These are phyloP conservation scores for Litsea cubeba DNA, from an alignment of 164 flowering plant genomes.

Conservation along the genomic window DNA sequence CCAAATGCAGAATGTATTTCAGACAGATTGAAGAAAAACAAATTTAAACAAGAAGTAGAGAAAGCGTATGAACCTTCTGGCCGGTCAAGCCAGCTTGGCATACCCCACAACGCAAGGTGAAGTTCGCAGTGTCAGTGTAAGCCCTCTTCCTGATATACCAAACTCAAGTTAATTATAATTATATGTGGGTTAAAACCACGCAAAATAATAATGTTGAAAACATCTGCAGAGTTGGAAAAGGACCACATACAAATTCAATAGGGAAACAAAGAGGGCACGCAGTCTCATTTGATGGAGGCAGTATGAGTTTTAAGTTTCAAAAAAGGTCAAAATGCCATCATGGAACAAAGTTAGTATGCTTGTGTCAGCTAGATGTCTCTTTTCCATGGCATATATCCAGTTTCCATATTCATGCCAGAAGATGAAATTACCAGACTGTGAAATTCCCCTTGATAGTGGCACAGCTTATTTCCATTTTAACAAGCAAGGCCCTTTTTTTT, in stretches of 20 bases:
- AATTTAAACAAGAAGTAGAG: not conserved
- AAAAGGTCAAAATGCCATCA: too few relatives aligned
- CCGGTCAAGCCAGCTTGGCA: conserved; percentile 92
- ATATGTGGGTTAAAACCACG: not conserved
- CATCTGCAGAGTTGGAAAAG: not conserved
- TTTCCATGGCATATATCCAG: too few relatives aligned
- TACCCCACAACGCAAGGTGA: conserved; percentile 91
- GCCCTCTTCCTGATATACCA: conserved; percentile 55
- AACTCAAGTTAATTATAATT: not conserved
- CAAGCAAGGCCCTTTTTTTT: too few relatives aligned
- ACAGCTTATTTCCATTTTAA: too few relatives aligned
- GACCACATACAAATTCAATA: not conserved
- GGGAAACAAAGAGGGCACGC: not conserved
- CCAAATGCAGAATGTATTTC: not conserved
- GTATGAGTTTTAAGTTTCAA: too few relatives aligned
- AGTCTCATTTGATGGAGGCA: not conserved
- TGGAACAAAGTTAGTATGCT: too few relatives aligned
- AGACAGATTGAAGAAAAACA: not conserved
- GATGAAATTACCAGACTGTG: too few relatives aligned
- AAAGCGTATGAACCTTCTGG: conserved; percentile 56
- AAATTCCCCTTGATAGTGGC: too few relatives aligned
- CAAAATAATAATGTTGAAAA: not conserved
- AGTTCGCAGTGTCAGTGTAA: conserved; percentile 82
- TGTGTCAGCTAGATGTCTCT: too few relatives aligned
- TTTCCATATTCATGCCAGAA: too few relatives aligned